A percentile compares a stretch with the other conserved stretches of the same genome.
These are phyloP conservation scores for Trichoderma sp. DNA, from an alignment of 2,329 filamentous ascomycete species.

Conservation along the genomic window DNA sequence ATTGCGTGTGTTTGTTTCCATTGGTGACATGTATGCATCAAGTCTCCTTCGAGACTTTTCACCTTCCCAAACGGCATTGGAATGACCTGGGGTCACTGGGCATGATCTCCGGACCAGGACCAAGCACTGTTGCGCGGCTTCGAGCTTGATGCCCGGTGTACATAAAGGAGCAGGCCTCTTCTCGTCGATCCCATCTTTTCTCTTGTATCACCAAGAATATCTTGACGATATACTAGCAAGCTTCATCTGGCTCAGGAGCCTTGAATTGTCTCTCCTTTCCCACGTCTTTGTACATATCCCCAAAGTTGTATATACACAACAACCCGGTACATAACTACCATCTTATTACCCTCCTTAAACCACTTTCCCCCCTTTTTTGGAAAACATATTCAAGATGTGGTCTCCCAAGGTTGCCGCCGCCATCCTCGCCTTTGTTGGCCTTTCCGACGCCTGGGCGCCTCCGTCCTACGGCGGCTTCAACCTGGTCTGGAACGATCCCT, in stretches of 20 bases:
- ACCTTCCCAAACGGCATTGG: slow-evolving; percentile 28
- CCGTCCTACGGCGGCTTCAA: slow-evolving; percentile 46
- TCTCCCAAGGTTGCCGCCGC: slow-evolving; percentile 29
- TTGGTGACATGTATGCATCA: slow-evolving; percentile 15
- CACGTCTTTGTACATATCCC: slow-evolving; percentile 23
- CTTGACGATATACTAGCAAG: slow-evolving; percentile 22
- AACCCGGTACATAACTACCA: not conserved
- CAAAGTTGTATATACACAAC: slow-evolving; percentile 20
- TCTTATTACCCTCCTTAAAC: slow-evolving; percentile 6
- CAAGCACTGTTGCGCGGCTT: not conserved
- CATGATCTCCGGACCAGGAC: not conserved
- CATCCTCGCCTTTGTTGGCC: slow-evolving; percentile 38
- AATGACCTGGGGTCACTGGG: slow-evolving; percentile 27
- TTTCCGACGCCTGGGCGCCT: slow-evolving; percentile 43
- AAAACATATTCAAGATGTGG: slow-evolving; percentile 23
- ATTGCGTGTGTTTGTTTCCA: slow-evolving; percentile 23
- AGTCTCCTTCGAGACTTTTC: slow-evolving; percentile 16
- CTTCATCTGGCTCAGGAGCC: slow-evolving; percentile 27
- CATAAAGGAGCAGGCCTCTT: slow-evolving; percentile 20
- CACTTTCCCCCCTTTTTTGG: not conserved
- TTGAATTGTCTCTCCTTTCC: slow-evolving; percentile 22
- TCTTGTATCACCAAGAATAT: slow-evolving; percentile 21
- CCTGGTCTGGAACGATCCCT: slow-evolving; percentile 49
- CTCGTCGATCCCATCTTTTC: slow-evolving; percentile 3
- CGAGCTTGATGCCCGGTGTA: slow-evolving; percentile 5